Conservation (phyloP, 306 rosid species). For the Citrullus mucosospermus region DNA sequence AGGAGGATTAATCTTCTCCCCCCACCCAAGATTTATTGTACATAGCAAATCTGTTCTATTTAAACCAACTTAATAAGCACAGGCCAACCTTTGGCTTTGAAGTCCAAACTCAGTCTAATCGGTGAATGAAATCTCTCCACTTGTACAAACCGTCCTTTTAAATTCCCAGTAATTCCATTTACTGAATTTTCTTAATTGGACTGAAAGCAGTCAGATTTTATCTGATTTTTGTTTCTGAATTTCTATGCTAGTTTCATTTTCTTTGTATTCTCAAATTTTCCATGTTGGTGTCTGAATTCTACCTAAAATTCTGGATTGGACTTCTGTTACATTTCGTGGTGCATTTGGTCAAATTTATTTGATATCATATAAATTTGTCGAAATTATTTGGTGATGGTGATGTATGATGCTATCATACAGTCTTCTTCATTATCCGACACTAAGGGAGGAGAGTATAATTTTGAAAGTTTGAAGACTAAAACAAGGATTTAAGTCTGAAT, state of each 20-base stretch:
- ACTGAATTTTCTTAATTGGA: neutral
- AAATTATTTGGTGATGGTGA: too few relatives aligned
- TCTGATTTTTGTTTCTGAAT: neutral
- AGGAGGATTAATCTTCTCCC: constrained; percentile 7
- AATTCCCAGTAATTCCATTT: neutral
- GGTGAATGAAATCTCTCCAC: constrained; percentile 1
- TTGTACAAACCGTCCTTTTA: neutral
- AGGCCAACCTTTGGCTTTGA: constrained; percentile 19
- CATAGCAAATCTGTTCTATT: constrained; percentile 34
- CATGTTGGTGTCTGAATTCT: neutral
- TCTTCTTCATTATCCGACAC: neutral
- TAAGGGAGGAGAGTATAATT: too few relatives aligned
- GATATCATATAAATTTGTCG: neutral
- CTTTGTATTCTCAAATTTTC: neutral
- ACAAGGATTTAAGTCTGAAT: neutral
- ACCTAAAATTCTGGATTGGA: neutral
- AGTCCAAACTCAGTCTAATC: constrained; percentile 15
- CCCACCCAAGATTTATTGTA: constrained; percentile 29
- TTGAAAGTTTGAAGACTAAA: neutral
- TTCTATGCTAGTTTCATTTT: neutral
- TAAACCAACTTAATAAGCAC: constrained; percentile 42
- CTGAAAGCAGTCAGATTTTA: neutral
- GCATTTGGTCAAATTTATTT: neutral
- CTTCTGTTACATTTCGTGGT: neutral
- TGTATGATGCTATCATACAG: too few relatives aligned